Evolutionary conservation across 345 rosid species (phyloP).

Genomic region (Eucalyptus lansdowneana): DNA sequence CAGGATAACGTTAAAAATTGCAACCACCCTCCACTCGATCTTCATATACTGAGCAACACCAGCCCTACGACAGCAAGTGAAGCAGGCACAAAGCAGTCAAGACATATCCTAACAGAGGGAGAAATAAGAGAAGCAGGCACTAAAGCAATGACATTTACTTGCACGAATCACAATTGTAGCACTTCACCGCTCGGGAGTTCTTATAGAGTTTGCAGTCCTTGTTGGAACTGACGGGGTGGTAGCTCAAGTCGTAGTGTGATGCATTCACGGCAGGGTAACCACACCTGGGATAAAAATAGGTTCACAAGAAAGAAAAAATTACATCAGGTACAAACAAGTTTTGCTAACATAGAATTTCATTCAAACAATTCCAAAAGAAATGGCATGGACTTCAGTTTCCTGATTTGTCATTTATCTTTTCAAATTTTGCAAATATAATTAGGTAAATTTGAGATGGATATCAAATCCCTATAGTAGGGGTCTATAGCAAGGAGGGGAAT

Average conservation of each 20-base stretch:
- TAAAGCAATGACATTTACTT: slow-evolving; percentile 30
- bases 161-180: slow-evolving; percentile 94
- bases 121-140: neutral
- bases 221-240: slow-evolving; percentile 70
- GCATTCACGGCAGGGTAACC: slow-evolving; percentile 79
- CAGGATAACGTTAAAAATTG: slow-evolving; percentile 60
- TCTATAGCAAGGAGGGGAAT: neutral
- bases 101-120: neutral
- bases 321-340: neutral
- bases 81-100: neutral
- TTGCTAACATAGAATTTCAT: neutral
- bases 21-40: slow-evolving; percentile 85
- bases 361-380: neutral
- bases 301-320: neutral
- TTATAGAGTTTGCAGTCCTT: slow-evolving; percentile 81
- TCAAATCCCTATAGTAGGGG: neutral
- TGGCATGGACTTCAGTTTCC: neutral
- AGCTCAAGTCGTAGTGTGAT: slow-evolving; percentile 77
- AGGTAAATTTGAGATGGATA: neutral
- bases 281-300: slow-evolving; percentile 31
- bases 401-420: neutral
- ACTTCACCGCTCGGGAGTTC: slow-evolving; percentile 51
- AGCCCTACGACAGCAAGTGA: slow-evolving; percentile 35
- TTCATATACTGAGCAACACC: slow-evolving; percentile 98
- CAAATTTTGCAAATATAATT: neutral